Conservation (phyloP, 331 rosid genomes). For the Erythrophleum ivorense region DNA sequence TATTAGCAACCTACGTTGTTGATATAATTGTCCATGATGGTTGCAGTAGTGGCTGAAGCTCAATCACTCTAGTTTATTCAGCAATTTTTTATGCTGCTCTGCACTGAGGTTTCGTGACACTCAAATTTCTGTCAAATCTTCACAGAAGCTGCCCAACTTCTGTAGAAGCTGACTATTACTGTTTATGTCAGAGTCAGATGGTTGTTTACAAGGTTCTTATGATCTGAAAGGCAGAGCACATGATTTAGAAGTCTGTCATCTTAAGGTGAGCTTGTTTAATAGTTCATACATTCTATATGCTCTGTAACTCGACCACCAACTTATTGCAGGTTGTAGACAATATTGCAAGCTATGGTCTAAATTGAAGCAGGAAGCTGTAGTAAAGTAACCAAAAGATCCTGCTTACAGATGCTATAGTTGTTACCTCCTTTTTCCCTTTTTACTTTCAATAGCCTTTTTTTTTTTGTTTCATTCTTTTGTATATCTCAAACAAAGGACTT, state of each 20-base stretch:
- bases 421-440: not conserved
- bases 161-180: constrained; percentile 23
- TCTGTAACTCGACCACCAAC: not conserved
- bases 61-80: constrained; percentile 16
- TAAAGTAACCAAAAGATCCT: constrained; percentile 39
- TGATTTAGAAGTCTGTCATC: constrained; percentile 24
- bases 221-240: constrained; percentile 25
- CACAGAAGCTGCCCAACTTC: constrained; percentile 40
- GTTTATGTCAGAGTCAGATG: constrained; percentile 20
- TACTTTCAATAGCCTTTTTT: constrained; percentile 19
- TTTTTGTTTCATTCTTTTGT: not conserved
- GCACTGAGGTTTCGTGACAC: constrained; percentile 13
- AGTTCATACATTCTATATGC: not conserved
- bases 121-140: constrained; percentile 34
- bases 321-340: constrained; percentile 1
- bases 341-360: not conserved
- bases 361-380: constrained; percentile 45
- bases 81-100: constrained; percentile 17
- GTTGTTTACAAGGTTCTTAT: constrained; percentile 33
- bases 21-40: constrained; percentile 18
- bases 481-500: constrained; percentile 17
- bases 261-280: constrained; percentile 12
- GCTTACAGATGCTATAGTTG: constrained; percentile 25
- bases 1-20: constrained; percentile 13
- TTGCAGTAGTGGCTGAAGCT: constrained; percentile 39